These are phyloP conservation scores for Myochromella boudieri DNA, from an alignment of 768 basidiomycete species.

Conservation along the genomic window DNA sequence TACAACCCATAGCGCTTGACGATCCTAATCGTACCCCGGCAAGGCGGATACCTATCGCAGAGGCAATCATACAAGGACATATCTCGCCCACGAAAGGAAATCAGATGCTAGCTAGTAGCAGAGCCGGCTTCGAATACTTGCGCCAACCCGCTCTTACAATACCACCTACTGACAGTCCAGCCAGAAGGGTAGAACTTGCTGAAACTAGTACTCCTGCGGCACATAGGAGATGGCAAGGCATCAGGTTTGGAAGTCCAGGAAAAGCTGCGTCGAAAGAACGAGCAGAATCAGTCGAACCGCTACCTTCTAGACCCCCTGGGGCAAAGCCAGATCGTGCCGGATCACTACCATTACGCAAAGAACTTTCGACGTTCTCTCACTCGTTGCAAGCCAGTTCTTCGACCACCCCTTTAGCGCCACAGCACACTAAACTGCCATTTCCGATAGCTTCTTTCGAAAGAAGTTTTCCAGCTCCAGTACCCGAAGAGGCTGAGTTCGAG, in stretches of 20 bases:
- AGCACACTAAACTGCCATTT: constrained; percentile 30
- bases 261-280: constrained; percentile 23
- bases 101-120: constrained; percentile 29
- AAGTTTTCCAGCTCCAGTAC: constrained; percentile 23
- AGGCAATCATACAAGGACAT: constrained; percentile 50
- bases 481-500: constrained; percentile 27
- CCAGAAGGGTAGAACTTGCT: constrained; percentile 35
- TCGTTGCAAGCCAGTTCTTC: too few relatives aligned
- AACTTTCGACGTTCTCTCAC: too few relatives aligned
- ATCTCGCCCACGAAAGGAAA: constrained; percentile 47
- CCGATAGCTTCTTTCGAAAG: constrained; percentile 27
- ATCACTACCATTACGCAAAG: too few relatives aligned
- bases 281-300: constrained; percentile 30
- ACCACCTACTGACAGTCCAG: constrained; percentile 37
- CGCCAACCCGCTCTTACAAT: constrained; percentile 29
- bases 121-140: constrained; percentile 4
- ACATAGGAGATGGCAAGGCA: constrained; percentile 26
- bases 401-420: constrained; percentile 3
- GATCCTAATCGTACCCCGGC: constrained; percentile 59
- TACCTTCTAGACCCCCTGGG: constrained; percentile 1
- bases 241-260: constrained; percentile 28
- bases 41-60: constrained; percentile 56
- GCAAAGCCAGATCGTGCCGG: too few relatives aligned
- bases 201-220: constrained; percentile 34
- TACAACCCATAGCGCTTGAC: constrained; percentile 27